phyloP scores from a whole-genome alignment of 2,329 filamentous ascomycete species.

The Exophiala aquamarina region DNA sequence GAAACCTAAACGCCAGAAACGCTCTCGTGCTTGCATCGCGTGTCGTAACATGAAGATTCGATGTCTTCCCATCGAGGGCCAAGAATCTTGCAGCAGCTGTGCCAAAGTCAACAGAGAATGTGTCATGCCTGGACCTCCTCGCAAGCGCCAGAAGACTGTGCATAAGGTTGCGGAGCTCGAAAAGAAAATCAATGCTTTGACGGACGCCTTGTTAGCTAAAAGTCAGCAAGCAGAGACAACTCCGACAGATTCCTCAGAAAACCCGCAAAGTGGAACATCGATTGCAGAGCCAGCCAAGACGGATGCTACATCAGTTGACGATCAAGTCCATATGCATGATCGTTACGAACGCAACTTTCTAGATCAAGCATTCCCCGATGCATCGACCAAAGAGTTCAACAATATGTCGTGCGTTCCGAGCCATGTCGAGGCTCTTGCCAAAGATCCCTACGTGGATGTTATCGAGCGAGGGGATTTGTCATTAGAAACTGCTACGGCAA shows the following conservation, averaged over 20 bases:
- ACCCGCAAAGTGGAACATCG: constrained; percentile 11
- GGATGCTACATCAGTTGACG: constrained; percentile 18
- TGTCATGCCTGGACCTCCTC: constrained; percentile 69
- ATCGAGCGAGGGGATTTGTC: constrained; percentile 52
- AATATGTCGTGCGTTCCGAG: constrained; percentile 1
- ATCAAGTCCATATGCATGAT: not conserved
- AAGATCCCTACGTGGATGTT: constrained; percentile 42
- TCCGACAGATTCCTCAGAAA: constrained; percentile 13
- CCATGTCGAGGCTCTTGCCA: constrained; percentile 1
- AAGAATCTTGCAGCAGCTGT: constrained; percentile 66
- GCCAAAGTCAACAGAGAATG: constrained; percentile 76
- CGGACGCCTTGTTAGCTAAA: constrained; percentile 69
- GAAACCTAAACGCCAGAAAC: constrained; percentile 26
- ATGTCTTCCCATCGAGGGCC: constrained; percentile 27
- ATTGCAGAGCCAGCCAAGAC: constrained; percentile 22
- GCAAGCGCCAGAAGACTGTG: constrained; percentile 87
- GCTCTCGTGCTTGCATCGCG: constrained; percentile 26
- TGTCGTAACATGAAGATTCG: constrained; percentile 30
- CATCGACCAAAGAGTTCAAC: constrained; percentile 5
- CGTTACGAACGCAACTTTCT: constrained; percentile 9
- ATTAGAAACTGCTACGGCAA: constrained; percentile 49
- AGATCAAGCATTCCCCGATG: constrained; percentile 1
- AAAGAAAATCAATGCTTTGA: constrained; percentile 86
- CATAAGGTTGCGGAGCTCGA: constrained; percentile 88
- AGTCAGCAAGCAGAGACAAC: constrained; percentile 25